These are phyloP conservation scores for Acidomyces sp. DNA, from an alignment of 495 filamentous ascomycete genomes.

Conservation along the genomic window DNA sequence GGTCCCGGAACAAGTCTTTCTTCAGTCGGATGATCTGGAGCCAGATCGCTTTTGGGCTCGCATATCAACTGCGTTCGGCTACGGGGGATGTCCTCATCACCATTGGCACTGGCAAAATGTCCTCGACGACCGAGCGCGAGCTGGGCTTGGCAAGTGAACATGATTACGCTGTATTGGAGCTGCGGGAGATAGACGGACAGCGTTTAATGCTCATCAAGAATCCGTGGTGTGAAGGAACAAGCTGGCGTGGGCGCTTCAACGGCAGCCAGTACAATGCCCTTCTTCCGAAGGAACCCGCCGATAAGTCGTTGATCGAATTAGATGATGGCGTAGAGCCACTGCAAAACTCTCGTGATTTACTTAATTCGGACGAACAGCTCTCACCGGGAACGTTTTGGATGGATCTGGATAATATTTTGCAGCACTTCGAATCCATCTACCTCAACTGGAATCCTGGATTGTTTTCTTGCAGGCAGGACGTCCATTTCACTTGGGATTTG, in stretches of 20 bases:
- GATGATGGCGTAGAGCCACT: constrained; percentile 3
- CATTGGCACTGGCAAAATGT: constrained; percentile 74
- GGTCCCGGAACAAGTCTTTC: constrained; percentile 90
- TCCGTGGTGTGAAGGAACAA: constrained; percentile 75
- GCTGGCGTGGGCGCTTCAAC: constrained; percentile 42
- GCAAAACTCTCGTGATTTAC: constrained; percentile 13
- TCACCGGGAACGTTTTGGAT: constrained; percentile 83
- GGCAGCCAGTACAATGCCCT: neutral
- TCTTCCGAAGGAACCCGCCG: neutral
- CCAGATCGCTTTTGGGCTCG: constrained; percentile 62
- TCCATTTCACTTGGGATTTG: constrained; percentile 82
- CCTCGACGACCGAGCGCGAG: constrained; percentile 55
- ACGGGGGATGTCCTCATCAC: constrained; percentile 78
- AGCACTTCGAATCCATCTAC: constrained; percentile 89
- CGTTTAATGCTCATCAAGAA: constrained; percentile 78
- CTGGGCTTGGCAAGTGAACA: constrained; percentile 80
- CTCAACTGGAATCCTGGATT: constrained; percentile 91
- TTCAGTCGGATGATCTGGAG: constrained; percentile 69
- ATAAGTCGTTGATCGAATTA: constrained; percentile 2
- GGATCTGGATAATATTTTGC: constrained; percentile 64
- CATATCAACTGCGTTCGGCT: constrained; percentile 58
- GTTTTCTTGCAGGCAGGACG: constrained; percentile 68
- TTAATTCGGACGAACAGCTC: constrained; percentile 22
- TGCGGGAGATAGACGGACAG: constrained; percentile 52
- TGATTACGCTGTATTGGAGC: constrained; percentile 80